Evolutionary conservation across 495 filamentous ascomycete species (phyloP), one percentile per base, ranked within the genome.

Genomic region (Neurospora hispaniola): DNA sequence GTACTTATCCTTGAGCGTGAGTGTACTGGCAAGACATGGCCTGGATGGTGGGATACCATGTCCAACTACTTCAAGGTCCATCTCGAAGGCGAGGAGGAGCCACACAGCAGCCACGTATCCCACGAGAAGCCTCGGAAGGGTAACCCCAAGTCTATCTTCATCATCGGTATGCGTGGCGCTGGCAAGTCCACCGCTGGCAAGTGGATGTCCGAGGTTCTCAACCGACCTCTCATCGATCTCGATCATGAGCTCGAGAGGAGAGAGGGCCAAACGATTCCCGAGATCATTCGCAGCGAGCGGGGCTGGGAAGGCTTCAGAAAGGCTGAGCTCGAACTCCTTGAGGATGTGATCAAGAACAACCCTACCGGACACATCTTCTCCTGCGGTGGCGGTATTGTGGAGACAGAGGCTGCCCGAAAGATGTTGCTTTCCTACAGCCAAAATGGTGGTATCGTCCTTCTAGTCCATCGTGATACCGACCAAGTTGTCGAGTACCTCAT

Each of bases 1-100:
- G 90, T 93, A 3, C 82, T 97, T 40, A 90, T 99, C 70, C 84
- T 90, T 8, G 96, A 99, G 80, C 91, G 91, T 73, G 93, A 96
- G 78, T 99, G 96, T 79, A 92, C 93, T 27, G 94, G 91, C 54
- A 99, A 99, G 87, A 99, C 96, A n/a, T 99, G 96, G 96, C 96
- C 96, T 0, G 96, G 94, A 14, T 99, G 96, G 93, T 99, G 96
- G 96, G 96, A 99, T 80, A 88, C 89, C 48, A 78, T 97, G 71
- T 88, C 90, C 42, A 88, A 91, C 72, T 85, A 88, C 4, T 99
- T 97, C 83, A 85, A 88, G 16, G 92, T 91, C 39, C 81, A 88
- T 35, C 81, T 98, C 27, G 87, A 90, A 48, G 96, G 96, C 41
- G 92, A 96, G 54, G 83, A 90, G 44, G 84, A 84, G 79, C 77